Evolutionary conservation across 2,329 filamentous ascomycete species (phyloP).

Genomic region (Claviceps fusiformis): DNA sequence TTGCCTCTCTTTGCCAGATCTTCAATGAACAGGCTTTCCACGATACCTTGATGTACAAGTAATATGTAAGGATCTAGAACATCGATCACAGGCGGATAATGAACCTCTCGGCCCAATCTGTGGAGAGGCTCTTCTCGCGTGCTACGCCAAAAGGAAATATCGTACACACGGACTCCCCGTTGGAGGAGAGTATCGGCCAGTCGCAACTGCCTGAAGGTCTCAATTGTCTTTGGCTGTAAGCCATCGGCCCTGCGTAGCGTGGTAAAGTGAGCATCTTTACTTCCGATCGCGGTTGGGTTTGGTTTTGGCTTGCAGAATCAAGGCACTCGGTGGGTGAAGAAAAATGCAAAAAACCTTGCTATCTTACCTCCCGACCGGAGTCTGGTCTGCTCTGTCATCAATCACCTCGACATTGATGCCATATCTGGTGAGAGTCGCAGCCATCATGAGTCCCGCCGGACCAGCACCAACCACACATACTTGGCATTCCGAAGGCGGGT

Average conservation of each 20-base stretch:
- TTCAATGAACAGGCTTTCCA: slow-evolving; percentile 56
- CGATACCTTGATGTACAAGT: slow-evolving; percentile 59
- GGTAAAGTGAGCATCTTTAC: slow-evolving; percentile 3
- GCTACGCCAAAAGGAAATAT: slow-evolving; percentile 60
- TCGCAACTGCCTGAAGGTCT: slow-evolving; percentile 60
- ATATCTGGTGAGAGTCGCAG: slow-evolving; percentile 44
- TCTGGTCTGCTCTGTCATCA: slow-evolving; percentile 56
- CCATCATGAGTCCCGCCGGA: slow-evolving; percentile 42
- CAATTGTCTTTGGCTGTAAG: slow-evolving; percentile 65
- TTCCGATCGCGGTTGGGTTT: neutral
- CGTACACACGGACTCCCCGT: slow-evolving; percentile 56
- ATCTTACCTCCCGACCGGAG: slow-evolving; percentile 43
- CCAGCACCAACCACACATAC: slow-evolving; percentile 43
- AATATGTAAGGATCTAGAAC: slow-evolving; percentile 44
- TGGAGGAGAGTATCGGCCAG: slow-evolving; percentile 55
- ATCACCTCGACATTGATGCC: slow-evolving; percentile 53
- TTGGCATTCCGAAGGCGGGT: slow-evolving; percentile 30
- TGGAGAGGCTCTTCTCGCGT: slow-evolving; percentile 37
- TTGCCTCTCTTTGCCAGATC: slow-evolving; percentile 53
- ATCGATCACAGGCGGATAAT: slow-evolving; percentile 51
- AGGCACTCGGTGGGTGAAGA: neutral
- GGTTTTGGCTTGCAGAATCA: neutral
- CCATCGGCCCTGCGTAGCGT: slow-evolving; percentile 45
- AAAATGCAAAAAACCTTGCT: neutral
- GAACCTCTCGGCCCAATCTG: slow-evolving; percentile 50